phyloP scores from a whole-genome alignment of 441 rosid genomes.

The Brassica balearica region DNA sequence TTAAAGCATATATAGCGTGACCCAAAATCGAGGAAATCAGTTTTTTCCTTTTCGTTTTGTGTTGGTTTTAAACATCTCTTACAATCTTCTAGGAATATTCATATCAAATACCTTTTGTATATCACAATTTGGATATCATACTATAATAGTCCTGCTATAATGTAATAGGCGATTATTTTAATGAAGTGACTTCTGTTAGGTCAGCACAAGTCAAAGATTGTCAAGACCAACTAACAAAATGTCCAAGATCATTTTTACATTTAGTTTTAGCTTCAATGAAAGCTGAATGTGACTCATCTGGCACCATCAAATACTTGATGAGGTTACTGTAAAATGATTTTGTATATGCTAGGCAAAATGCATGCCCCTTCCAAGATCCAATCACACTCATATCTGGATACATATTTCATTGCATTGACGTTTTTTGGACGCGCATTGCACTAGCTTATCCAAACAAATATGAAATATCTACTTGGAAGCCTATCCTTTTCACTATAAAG shows the following conservation, averaged over 20 bases:
- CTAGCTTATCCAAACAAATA: constrained; percentile 23
- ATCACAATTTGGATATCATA: background rate
- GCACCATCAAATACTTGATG: background rate
- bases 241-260: background rate
- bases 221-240: constrained; percentile 3
- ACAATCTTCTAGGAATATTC: background rate
- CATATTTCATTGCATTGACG: background rate
- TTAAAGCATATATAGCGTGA: constrained; percentile 15
- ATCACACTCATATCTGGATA: constrained; percentile 1
- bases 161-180: background rate
- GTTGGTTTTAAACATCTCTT: background rate
- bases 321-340: background rate
- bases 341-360: background rate
- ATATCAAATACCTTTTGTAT: background rate
- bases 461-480: constrained; percentile 8
- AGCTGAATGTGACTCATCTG: background rate
- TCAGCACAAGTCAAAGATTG: background rate
- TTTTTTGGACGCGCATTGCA: constrained; percentile 18
- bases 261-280: background rate
- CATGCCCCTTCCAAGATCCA: background rate
- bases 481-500: constrained; percentile 1
- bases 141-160: background rate
- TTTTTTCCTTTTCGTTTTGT: background rate
- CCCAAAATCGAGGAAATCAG: constrained; percentile 33
- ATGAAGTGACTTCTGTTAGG: background rate